Evolutionary conservation across 805 yeast species (phyloP).

Genomic region (Candida michaelii): DNA sequence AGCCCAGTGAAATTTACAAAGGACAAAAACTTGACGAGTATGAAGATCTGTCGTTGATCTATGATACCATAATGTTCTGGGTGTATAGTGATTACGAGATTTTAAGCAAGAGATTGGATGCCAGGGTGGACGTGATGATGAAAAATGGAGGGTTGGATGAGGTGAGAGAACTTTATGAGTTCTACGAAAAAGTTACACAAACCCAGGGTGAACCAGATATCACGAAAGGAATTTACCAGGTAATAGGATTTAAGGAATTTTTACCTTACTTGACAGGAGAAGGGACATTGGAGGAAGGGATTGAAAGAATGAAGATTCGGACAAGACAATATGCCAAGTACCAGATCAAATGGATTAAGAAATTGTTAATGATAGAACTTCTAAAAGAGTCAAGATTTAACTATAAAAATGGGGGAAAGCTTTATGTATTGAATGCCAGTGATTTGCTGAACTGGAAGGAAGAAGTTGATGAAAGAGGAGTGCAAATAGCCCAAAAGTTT

Average conservation of each 20-base stretch:
- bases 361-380: slow-evolving; percentile 62
- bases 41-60: slow-evolving; percentile 51
- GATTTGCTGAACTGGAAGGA: slow-evolving; percentile 62
- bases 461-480: slow-evolving; percentile 58
- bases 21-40: slow-evolving; percentile 50
- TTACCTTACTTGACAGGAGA: slow-evolving; percentile 58
- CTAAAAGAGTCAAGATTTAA: slow-evolving; percentile 44
- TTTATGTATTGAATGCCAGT: slow-evolving; percentile 75
- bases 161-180: slow-evolving; percentile 55
- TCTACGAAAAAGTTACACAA: slow-evolving; percentile 30
- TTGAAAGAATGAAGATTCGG: slow-evolving; percentile 74
- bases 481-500: slow-evolving; percentile 43
- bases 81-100: slow-evolving; percentile 62
- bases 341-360: slow-evolving; percentile 89
- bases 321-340: slow-evolving; percentile 85
- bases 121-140: slow-evolving; percentile 84
- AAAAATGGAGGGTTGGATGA: slow-evolving; percentile 67
- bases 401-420: slow-evolving; percentile 58
- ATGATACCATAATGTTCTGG: slow-evolving; percentile 76
- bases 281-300: slow-evolving; percentile 34
- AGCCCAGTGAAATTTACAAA: slow-evolving; percentile 69
- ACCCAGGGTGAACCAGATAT: slow-evolving; percentile 44
- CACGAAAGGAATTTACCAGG: slow-evolving; percentile 88
- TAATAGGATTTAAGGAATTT: slow-evolving; percentile 90
- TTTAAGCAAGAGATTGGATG: slow-evolving; percentile 65